Base-by-base conservation (phyloP, 305 asterid species). In the Solanum hybrid region DNA sequence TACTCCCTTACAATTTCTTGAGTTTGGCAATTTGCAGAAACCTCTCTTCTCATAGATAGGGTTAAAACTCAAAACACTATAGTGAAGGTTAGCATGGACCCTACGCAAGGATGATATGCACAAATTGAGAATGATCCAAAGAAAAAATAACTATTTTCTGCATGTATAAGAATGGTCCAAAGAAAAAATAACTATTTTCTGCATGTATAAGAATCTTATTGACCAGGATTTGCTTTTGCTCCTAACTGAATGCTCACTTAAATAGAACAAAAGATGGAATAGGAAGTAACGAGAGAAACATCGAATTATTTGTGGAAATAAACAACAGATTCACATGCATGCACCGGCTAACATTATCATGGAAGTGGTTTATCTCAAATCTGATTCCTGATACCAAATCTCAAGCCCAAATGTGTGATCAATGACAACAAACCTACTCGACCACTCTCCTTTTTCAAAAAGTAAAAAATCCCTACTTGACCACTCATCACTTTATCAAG, bases 1-100 rank as follows among this genome's bases (percentile, higher is more conserved):
- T 29, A 75, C 26, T 32, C 24, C 80, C 38, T 31, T 34, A 7
- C 6, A 14, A 15, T 15, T 75, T 75, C 38, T 29, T 75, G 80
- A 75, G 24, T 75, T 75, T 4, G 24, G 45, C 45, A 17, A 77
- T 31, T 19, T 71, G 77, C 34, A 6, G 77, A 71, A 75, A 75
- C 79, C 24, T 75, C 24, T 31, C 38, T 36, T 34, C 85, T 17
- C 45, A 36, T 22, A 78, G 19, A 22, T 35, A 35, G 15, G 56
- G 17, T 22, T 78, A 35, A 78, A 36, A 78, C 81, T 32, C 81
- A 76, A 76, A 76, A 75, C 24, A 76, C 42, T 32, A 77, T 34
- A 35, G 82, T 34, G 92, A 91, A 93, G 93, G 91, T 93, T 91
- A 93, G 93, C 93, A 92, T 93, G 94, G 90, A 91, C 93, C 94